Percentiles rank a stretch among this genome's conserved stretches.
These are phyloP conservation scores for Candida coquimbonensis DNA, from an alignment of 805 yeast genomes.

Conservation along the genomic window DNA sequence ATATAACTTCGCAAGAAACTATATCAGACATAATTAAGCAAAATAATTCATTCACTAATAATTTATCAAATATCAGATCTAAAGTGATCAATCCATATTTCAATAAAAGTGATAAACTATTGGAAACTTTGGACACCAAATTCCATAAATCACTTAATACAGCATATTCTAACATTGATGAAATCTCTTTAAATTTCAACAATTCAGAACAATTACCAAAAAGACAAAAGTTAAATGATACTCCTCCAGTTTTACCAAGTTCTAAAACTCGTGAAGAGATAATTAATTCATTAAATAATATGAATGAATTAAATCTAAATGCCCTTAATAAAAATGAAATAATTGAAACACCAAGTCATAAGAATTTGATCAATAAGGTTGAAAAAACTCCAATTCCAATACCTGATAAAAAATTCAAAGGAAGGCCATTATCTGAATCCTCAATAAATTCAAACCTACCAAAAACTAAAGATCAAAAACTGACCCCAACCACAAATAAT, in stretches of 20 bases:
- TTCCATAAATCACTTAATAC: conserved; percentile 2
- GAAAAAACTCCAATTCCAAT: conserved; percentile 6
- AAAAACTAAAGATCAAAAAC: background rate
- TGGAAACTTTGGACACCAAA: conserved; percentile 3
- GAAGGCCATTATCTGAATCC: conserved; percentile 5
- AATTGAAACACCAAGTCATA: background rate
- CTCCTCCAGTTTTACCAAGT: conserved; percentile 7
- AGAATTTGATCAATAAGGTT: too few relatives aligned
- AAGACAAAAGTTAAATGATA: conserved; percentile 14
- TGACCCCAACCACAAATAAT: background rate
- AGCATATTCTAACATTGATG: conserved; percentile 1
- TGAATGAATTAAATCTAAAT: background rate
- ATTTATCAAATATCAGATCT: conserved; percentile 11
- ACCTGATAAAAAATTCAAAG: conserved; percentile 5
- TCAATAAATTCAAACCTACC: conserved; percentile 2
- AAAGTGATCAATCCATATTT: conserved; percentile 14
- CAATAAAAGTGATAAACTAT: conserved; percentile 3
- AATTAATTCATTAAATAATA: background rate
- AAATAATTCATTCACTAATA: conserved; percentile 8
- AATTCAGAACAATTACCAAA: conserved; percentile 12
- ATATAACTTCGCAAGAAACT: conserved; percentile 7
- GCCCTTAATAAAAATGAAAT: background rate
- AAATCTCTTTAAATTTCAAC: conserved; percentile 5
- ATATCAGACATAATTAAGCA: conserved; percentile 10
- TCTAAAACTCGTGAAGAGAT: conserved; percentile 13